Evolutionary conservation across 768 basidiomycete genomes (phyloP), one percentile per base, ranked within the genome.

Genomic region (Sporobolomyces phaffii): DNA sequence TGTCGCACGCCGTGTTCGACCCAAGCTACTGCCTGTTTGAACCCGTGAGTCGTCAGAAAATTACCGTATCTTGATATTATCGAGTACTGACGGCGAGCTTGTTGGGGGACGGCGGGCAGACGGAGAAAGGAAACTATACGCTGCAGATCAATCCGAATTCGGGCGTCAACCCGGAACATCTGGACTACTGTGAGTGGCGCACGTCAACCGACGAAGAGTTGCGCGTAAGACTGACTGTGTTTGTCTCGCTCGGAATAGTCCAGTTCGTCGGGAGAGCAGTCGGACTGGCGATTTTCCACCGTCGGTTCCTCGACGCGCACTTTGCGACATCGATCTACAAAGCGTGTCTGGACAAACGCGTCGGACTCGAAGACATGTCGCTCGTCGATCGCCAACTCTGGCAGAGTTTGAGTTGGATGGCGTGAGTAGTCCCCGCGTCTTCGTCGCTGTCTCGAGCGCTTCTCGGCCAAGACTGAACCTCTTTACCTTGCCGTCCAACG

Each of bases 251-350:
- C n/a, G n/a, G 48, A 34, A 22, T 26, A 58, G 56, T 58, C n/a
- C 56, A 45, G 34, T 98, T 99, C 79, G 98, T 99, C 72, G 96
- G 96, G 13, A 86, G 96, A 40, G 90, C 89, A 75, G 82, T 98
- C 60, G 92, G 93, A 58, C 83, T 98, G 48, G 94, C 90, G 71
- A 98, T 99, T 77, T 99, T 99, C 86, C 96, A 99, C 77, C 87
- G 96, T 60, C 90, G 96, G 14, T 99, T 99, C 87, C 81, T 99
- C 71, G 96, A 99, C 73, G 94, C 93, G 40, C 98, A 98, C 83
- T 99, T 99, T 78, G 97, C 98, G 72, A 92, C 94, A 77, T 90
- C 90, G 75, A 96, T 99, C 83, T 98, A 99, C 85, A 99, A 98
- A 82, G 97, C 97, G 93, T 93, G 98, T 66, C 77, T 99, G 75